phyloP scores from a whole-genome alignment of 164 flowering plant species.

The Tinospora cordifolia region DNA sequence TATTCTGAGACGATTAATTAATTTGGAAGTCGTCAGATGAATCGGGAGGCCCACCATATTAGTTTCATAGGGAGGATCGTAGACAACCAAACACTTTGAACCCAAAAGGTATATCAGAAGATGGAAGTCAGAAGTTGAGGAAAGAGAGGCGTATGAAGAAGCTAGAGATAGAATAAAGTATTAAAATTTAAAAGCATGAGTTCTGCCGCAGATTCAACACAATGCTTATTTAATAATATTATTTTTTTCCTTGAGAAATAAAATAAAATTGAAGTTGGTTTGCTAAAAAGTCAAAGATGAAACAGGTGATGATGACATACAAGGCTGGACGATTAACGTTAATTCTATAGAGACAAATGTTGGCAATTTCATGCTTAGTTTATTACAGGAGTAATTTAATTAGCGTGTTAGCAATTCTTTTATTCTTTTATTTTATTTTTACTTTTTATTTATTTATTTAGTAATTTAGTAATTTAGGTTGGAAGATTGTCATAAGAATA shows the following conservation, averaged over 20 bases:
- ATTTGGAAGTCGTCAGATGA: no score
- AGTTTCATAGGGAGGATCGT: no score
- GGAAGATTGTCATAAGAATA: not conserved
- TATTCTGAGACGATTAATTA: not conserved
- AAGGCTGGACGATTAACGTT: not conserved
- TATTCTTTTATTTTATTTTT: not conserved
- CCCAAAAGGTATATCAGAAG: no score
- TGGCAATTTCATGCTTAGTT: not conserved
- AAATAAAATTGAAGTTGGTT: not conserved
- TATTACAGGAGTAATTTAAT: not conserved
- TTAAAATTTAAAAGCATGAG: no score
- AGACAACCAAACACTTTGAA: no score
- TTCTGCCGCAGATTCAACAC: no score
- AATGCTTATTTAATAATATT: not conserved
- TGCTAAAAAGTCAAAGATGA: not conserved
- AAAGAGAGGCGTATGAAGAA: not conserved
- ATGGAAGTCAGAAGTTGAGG: not conserved
- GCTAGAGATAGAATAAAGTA: not conserved
- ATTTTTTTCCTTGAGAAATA: not conserved
- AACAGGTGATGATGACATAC: slow-evolving; percentile 1
- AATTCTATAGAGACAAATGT: not conserved
- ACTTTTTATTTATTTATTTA: not conserved
- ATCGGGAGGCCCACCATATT: no score
- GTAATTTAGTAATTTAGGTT: no score
- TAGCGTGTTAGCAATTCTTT: not conserved